A percentile compares a stretch with the other conserved stretches of the same genome.
Evolutionary conservation across 768 basidiomycete genomes (phyloP).

Genomic region (Tricholoma matsutake): DNA sequence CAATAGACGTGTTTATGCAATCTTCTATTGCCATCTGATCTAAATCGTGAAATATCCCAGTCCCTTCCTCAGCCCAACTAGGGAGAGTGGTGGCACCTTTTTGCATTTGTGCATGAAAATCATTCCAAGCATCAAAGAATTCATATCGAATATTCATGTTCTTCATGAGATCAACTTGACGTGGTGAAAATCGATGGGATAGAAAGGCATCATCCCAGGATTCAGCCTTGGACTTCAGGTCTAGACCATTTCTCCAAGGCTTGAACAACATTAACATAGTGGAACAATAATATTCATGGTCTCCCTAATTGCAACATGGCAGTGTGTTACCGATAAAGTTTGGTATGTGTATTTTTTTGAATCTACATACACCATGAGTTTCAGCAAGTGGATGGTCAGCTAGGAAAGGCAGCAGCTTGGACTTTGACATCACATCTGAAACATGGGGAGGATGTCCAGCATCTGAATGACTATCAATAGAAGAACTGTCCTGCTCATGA

Average conservation of each 20-base stretch:
- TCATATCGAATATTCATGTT: conserved; percentile 27
- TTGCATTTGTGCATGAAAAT: too few species aligned
- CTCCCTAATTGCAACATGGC: background rate
- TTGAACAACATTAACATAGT: too few species aligned
- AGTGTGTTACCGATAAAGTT: background rate
- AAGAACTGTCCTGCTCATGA: background rate
- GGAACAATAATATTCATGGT: too few species aligned
- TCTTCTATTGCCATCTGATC: too few species aligned
- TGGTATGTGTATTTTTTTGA: background rate
- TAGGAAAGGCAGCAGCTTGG: background rate
- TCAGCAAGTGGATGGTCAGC: background rate
- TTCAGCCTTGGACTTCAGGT: too few species aligned
- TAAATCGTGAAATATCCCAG: too few species aligned
- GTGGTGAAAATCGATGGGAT: conserved; percentile 9
- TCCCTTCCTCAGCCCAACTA: too few species aligned
- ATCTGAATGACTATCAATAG: background rate
- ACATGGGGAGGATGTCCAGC: background rate
- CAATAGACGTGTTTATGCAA: too few species aligned
- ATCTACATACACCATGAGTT: background rate
- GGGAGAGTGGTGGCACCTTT: conserved; percentile 8
- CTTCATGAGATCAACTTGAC: conserved; percentile 18
- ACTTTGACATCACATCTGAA: background rate
- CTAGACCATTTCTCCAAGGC: too few species aligned
- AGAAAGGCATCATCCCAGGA: conserved; percentile 19
- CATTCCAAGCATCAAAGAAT: conserved; percentile 26